Conservation (phyloP, 306 rosid genomes). For the Dryas octopetala region DNA sequence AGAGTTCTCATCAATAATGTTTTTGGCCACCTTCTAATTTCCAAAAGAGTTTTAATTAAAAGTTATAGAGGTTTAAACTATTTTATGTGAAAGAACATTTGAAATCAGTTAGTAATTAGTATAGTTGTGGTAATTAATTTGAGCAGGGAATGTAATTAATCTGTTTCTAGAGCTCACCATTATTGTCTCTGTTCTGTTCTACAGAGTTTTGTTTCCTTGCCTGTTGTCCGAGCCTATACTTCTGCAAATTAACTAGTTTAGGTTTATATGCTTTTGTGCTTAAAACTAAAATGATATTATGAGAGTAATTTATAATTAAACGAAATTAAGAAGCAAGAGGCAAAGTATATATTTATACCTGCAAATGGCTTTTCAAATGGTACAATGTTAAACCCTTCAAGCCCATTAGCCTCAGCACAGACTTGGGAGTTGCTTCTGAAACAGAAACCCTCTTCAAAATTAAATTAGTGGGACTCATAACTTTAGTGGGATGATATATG, state of each 20-base stretch:
- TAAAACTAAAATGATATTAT: neutral
- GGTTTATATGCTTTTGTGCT: neutral
- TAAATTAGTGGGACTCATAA: neutral
- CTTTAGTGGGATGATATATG: no score
- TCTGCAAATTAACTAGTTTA: slow-evolving; percentile 45
- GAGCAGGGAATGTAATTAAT: neutral
- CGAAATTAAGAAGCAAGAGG: neutral
- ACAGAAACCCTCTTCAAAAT: slow-evolving; percentile 7
- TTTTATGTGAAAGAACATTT: neutral
- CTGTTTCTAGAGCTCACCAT: slow-evolving; percentile 35
- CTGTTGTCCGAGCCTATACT: slow-evolving; percentile 89
- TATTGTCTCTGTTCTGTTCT: slow-evolving; percentile 55
- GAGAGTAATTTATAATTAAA: no score
- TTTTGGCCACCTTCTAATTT: neutral
- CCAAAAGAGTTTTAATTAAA: neutral
- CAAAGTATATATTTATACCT: slow-evolving; percentile 42
- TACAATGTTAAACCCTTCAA: slow-evolving; percentile 90
- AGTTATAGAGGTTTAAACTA: neutral
- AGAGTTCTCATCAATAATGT: neutral
- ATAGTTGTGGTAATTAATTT: neutral
- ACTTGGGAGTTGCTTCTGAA: slow-evolving; percentile 94
- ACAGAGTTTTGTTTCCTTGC: slow-evolving; percentile 43
- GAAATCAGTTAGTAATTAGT: neutral
- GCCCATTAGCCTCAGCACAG: slow-evolving; percentile 89
- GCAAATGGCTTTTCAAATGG: slow-evolving; percentile 98